phyloP scores from a whole-genome alignment of 2,329 filamentous ascomycete genomes.

The Colletotrichum lentis region DNA sequence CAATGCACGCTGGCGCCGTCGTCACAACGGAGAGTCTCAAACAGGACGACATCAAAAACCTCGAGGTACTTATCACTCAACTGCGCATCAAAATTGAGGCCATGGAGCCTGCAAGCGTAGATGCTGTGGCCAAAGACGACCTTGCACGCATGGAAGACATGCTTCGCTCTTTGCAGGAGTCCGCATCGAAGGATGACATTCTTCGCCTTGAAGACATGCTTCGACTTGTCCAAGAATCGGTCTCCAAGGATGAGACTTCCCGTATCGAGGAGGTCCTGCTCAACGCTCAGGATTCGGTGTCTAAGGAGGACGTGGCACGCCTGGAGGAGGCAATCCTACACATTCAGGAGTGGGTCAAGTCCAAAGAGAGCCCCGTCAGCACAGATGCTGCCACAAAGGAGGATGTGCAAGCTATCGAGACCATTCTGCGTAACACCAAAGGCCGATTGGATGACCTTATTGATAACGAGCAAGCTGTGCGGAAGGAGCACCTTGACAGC shows the following conservation, averaged over 20 bases:
- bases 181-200: constrained; percentile 51
- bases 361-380: constrained; percentile 36
- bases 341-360: constrained; percentile 61
- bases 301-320: constrained; percentile 55
- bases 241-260: constrained; percentile 31
- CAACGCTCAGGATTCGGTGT: constrained; percentile 58
- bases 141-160: constrained; percentile 55
- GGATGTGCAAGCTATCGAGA: constrained; percentile 90
- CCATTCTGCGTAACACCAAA: constrained; percentile 88
- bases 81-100: constrained; percentile 85
- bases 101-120: constrained; percentile 61
- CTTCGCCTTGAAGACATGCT: constrained; percentile 56
- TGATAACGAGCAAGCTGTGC: constrained; percentile 74
- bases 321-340: constrained; percentile 58
- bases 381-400: constrained; percentile 73
- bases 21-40: constrained; percentile 63
- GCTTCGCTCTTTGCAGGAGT: constrained; percentile 48
- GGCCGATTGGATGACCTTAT: constrained; percentile 83
- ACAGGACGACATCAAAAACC: constrained; percentile 80
- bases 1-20: constrained; percentile 61
- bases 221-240: constrained; percentile 48
- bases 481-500: constrained; percentile 70
- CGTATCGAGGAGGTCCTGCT: constrained; percentile 61
- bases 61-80: constrained; percentile 84
- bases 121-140: constrained; percentile 51